Conservation (phyloP, 2,329 filamentous ascomycete species). For the Cryphonectria radicalis region DNA sequence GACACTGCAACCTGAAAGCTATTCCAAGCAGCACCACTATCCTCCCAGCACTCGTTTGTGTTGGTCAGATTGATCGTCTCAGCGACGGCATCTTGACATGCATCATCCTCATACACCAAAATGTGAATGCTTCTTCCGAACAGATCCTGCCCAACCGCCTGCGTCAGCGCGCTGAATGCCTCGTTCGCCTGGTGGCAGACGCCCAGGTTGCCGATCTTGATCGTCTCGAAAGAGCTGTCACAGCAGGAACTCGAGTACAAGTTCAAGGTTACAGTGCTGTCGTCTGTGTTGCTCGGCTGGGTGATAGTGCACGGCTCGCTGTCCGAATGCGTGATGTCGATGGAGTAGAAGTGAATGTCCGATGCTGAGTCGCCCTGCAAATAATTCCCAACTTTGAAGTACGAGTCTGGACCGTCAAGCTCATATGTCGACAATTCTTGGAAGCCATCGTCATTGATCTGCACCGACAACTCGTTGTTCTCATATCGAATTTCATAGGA, state of each 20-base stretch:
- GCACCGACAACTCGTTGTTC: slow-evolving; percentile 3
- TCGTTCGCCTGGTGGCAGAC: not conserved
- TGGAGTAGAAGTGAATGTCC: not conserved
- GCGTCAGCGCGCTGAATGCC: not conserved
- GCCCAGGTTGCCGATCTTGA: not conserved
- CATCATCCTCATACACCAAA: not conserved
- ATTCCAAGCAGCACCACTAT: not conserved
- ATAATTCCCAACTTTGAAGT: slow-evolving; percentile 11
- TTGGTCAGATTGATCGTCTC: not conserved
- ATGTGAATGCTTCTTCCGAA: slow-evolving; percentile 8
- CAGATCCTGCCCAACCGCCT: not conserved
- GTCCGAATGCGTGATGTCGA: not conserved
- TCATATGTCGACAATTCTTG: slow-evolving; percentile 4
- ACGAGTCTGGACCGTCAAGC: slow-evolving; percentile 7
- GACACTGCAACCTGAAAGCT: not conserved
- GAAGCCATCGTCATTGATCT: not conserved
- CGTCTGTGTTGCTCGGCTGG: not conserved
- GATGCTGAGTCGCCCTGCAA: not conserved
- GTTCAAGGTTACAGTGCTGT: not conserved
- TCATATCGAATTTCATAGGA: slow-evolving; percentile 5
- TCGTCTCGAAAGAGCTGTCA: slow-evolving; percentile 4
- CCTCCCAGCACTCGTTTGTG: not conserved
- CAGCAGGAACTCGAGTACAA: not conserved
- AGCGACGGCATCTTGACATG: not conserved
- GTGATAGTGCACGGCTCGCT: not conserved